A percentile compares a stretch with the other conserved stretches of the same genome.
phyloP scores from a whole-genome alignment of 805 yeast species.

The Wickerhamomyces bovis region DNA sequence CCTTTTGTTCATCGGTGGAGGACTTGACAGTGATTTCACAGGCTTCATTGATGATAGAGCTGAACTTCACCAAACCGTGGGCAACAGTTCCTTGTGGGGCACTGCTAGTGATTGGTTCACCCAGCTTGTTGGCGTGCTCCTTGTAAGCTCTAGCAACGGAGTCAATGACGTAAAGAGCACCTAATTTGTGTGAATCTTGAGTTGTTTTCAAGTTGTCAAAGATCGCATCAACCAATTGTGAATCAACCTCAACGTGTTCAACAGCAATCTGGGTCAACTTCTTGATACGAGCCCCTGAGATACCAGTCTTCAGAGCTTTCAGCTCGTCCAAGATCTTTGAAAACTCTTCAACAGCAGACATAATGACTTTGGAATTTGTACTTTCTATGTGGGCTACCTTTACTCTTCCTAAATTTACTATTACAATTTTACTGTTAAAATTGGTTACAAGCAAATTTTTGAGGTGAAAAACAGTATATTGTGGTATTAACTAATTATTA shows the following conservation, averaged over 20 bases:
- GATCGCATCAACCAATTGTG: conserved; percentile 51
- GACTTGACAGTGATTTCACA: conserved; percentile 57
- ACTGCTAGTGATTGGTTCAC: conserved; percentile 38
- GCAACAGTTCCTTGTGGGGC: conserved; percentile 70
- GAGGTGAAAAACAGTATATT: not conserved
- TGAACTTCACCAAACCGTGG: conserved; percentile 62
- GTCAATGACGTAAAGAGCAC: conserved; percentile 86
- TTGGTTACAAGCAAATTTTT: not conserved
- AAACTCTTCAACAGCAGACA: conserved; percentile 16
- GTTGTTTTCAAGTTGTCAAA: conserved; percentile 65
- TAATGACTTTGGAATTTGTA: not conserved
- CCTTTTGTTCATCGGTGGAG: conserved; percentile 51
- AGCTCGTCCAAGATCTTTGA: conserved; percentile 37
- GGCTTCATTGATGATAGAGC: conserved; percentile 56
- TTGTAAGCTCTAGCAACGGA: conserved; percentile 82
- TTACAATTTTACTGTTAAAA: conserved; percentile 1
- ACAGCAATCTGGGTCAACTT: conserved; percentile 74
- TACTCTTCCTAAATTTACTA: not conserved
- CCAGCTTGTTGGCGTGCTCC: conserved; percentile 61
- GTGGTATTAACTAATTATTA: not conserved
- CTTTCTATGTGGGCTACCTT: not conserved
- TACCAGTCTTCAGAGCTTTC: conserved; percentile 69
- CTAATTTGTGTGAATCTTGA: conserved; percentile 79
- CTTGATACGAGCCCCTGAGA: conserved; percentile 92
- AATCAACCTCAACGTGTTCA: conserved; percentile 52